These are phyloP conservation scores for Solanum pimpinellifolium DNA, from an alignment of 257 asterid species.

Conservation along the genomic window DNA sequence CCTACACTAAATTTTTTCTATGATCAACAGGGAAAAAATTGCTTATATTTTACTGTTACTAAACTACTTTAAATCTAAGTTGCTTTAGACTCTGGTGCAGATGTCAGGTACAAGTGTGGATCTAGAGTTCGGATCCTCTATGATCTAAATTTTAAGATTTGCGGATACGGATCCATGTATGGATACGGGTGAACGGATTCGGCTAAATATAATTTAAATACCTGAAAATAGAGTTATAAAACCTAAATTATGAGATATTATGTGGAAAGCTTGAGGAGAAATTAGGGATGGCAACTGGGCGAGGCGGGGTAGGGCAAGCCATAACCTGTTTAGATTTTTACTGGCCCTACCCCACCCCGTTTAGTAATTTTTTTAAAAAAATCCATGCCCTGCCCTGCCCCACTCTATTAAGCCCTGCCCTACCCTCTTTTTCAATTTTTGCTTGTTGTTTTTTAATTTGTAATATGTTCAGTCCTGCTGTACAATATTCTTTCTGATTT, in stretches of 20 bases:
- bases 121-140: not conserved
- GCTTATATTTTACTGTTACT: not conserved
- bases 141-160: not conserved
- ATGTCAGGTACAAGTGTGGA: not conserved
- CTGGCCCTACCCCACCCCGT: not conserved
- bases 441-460: not conserved
- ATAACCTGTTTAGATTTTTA: not conserved
- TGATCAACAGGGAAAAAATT: not conserved
- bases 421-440: not conserved
- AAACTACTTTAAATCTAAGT: not conserved
- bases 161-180: not conserved
- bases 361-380: not conserved
- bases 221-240: not conserved
- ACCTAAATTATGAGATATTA: not conserved
- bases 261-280: not conserved
- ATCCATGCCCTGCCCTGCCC: not conserved
- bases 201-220: not conserved
- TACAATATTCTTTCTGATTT: not conserved
- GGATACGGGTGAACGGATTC: not conserved
- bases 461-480: not conserved
- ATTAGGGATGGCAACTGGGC: not conserved
- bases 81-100: not conserved
- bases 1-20: not conserved
- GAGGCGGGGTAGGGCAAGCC: not conserved
- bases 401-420: not conserved